Percentiles rank a stretch among this genome's conserved stretches.
phyloP scores from a whole-genome alignment of 768 basidiomycete genomes.

The Butyriboletus loyo region DNA sequence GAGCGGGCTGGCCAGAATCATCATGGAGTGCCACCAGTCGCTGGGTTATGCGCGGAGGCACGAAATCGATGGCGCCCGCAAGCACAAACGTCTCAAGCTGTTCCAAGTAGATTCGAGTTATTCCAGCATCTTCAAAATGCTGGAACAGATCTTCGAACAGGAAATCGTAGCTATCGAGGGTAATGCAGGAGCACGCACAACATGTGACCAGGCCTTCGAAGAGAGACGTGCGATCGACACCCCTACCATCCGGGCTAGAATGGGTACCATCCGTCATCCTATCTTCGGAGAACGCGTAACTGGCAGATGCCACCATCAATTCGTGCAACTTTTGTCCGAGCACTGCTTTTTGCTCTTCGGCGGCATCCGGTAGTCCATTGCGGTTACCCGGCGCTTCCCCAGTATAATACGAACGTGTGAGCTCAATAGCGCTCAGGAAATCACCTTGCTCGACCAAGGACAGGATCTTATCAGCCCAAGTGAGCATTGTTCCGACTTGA shows the following conservation, averaged over 20 bases:
- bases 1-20: constrained; percentile 62
- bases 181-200: constrained; percentile 75
- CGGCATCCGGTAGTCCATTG: constrained; percentile 77
- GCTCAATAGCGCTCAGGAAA: constrained; percentile 86
- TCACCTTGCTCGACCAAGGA: constrained; percentile 80
- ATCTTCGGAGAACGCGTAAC: constrained; percentile 92
- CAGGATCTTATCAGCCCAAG: constrained; percentile 94
- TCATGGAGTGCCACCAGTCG: constrained; percentile 77
- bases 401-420: constrained; percentile 77
- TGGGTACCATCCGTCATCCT: constrained; percentile 91
- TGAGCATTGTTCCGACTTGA: constrained; percentile 79
- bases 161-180: constrained; percentile 78
- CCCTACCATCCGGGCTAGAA: constrained; percentile 73
- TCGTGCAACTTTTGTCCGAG: constrained; percentile 76
- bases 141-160: constrained; percentile 94
- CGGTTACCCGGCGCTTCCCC: constrained; percentile 80
- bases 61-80: constrained; percentile 61
- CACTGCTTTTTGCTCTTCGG: constrained; percentile 51
- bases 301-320: constrained; percentile 83
- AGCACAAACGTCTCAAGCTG: constrained; percentile 84
- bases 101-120: constrained; percentile 76
- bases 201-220: constrained; percentile 85
- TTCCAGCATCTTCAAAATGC: constrained; percentile 80
- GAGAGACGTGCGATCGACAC: constrained; percentile 86
- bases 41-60: constrained; percentile 89